Percentiles rank a stretch among this genome's conserved stretches.
These are phyloP conservation scores for Lasiodiplodia citricola DNA, from an alignment of 2,329 filamentous ascomycete genomes.

Conservation along the genomic window DNA sequence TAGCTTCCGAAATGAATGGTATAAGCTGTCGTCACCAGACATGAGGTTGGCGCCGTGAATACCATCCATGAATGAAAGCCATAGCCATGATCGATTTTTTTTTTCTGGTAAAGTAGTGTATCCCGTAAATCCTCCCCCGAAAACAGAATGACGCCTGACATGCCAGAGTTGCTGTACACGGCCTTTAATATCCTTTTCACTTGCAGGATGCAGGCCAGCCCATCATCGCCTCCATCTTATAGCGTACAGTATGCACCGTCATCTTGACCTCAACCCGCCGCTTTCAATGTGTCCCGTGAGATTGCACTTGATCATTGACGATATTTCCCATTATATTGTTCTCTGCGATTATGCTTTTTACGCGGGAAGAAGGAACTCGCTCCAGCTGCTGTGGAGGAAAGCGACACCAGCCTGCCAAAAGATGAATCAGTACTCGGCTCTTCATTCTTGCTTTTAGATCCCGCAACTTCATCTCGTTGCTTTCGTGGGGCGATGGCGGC, in stretches of 20 bases:
- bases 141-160: slow-evolving; percentile 1
- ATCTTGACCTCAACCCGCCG: background rate
- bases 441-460: too few relatives aligned
- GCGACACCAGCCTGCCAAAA: slow-evolving; percentile 53
- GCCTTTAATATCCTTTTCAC: background rate
- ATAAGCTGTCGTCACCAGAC: too few relatives aligned
- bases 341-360: slow-evolving; percentile 36
- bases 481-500: too few relatives aligned
- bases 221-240: background rate
- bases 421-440: background rate
- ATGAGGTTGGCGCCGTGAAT: background rate
- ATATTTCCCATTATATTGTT: background rate
- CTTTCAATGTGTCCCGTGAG: too few relatives aligned
- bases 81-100: slow-evolving; percentile 1
- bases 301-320: background rate
- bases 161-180: slow-evolving; percentile 10
- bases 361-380: slow-evolving; percentile 56
- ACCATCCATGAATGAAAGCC: background rate
- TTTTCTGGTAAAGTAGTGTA: slow-evolving; percentile 11
- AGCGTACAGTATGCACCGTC: slow-evolving; percentile 1
- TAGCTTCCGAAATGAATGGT: background rate
- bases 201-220: background rate
- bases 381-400: slow-evolving; percentile 60
- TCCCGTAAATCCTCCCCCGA: background rate
- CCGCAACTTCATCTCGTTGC: too few relatives aligned